Percentiles rank a stretch among this genome's conserved stretches.
These are phyloP conservation scores for Aspergillus carlsbadensis DNA, from an alignment of 495 filamentous ascomycete genomes.

Conservation along the genomic window DNA sequence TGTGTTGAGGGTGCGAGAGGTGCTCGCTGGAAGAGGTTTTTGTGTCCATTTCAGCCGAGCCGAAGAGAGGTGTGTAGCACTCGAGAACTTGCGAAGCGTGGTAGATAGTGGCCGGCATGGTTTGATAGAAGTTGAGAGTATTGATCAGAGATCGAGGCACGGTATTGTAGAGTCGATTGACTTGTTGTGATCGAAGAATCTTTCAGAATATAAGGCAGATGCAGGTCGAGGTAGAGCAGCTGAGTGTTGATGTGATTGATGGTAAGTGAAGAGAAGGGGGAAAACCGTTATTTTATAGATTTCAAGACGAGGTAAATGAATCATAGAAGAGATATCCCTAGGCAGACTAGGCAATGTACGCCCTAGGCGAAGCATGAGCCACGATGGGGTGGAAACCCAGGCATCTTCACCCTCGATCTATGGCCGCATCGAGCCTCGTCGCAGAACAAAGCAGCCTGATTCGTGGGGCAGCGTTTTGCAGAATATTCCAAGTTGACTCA, in stretches of 20 bases:
- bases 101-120: neutral
- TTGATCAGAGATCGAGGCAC: neutral
- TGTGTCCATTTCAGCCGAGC: neutral
- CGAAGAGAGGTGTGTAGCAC: neutral
- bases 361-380: slow-evolving; percentile 3
- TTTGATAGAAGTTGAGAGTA: neutral
- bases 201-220: neutral
- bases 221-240: no score
- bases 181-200: neutral
- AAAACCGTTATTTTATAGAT: neutral
- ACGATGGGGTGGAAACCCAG: neutral
- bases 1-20: neutral
- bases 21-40: neutral
- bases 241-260: neutral
- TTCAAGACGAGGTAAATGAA: neutral
- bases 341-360: neutral
- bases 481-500: no score
- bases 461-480: neutral
- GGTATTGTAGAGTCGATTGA: neutral
- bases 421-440: neutral
- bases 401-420: neutral
- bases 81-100: neutral
- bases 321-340: neutral
- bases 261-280: neutral
- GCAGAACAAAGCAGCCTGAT: neutral